Base-by-base conservation (phyloP, 2,329 filamentous ascomycete genomes). In the Ophiocordyceps camponoti-floridani region DNA sequence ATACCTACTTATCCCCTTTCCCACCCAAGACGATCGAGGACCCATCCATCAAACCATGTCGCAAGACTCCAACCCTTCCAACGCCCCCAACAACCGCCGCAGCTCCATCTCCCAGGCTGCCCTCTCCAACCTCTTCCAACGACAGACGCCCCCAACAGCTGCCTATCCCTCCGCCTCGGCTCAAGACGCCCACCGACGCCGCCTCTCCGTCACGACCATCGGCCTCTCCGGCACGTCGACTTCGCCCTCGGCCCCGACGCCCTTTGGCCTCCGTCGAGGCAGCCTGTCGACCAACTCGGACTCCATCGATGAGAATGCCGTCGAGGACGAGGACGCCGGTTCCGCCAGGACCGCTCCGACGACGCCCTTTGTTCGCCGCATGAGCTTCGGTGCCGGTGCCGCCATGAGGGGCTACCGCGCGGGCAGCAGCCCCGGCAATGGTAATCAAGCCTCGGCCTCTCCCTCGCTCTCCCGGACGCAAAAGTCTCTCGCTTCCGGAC, bases 311-410 rank as follows among this genome's bases (percentile, higher is more conserved):
- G 84, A 88, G 62, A 80, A 65, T 52, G 82, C 81, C 43, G 72
- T 82, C 48, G 80, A 85, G 49, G 83, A 88, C 47, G 75, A 79
- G 40, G 75, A 79, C 19, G 64, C 66, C n/a, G 59, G 62, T 44
- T 61, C 62, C 46, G 58, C 67, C 37, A 73, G 70, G 55, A 75
- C 73, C 52, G 70, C 73, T 14, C 79, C 84, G 31, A 73, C 68
- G 44, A 84, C 82, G 12, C 84, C 87, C 31, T 89, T 88, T 58
- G 75, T 75, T 47, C 81, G 88, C 53, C 82, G 88, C 47, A 79
- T 94, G 68, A 95, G 88, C 64, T 93, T 94, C 56, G 88, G 89
- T 48, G 82, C 82, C 48, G 77, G 23, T 23, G 23, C 86, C 60
- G 80, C 79, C 62, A 75, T 84, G 54, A 80, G 79, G 53, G 66